phyloP scores from a whole-genome alignment of 768 basidiomycete species.

The Mycena floridula region DNA sequence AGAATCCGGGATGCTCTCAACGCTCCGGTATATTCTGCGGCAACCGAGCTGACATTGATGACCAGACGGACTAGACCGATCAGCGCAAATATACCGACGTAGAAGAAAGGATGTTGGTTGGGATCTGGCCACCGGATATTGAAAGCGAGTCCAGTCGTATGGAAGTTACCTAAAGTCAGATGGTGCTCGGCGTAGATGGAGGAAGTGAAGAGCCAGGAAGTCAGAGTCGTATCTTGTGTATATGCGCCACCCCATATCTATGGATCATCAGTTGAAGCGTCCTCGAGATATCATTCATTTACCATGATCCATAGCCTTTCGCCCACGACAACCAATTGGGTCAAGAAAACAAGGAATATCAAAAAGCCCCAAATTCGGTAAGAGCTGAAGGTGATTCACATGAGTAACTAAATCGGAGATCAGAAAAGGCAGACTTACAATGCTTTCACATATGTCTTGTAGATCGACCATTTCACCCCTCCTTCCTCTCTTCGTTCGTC shows the following conservation, averaged over 20 bases:
- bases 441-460: conserved; percentile 63
- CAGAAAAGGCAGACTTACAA: conserved; percentile 36
- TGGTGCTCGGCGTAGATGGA: conserved; percentile 2
- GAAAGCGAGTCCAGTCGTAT: conserved; percentile 14
- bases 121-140: conserved; percentile 41
- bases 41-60: conserved; percentile 36
- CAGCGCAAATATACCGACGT: conserved; percentile 58
- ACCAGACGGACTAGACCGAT: conserved; percentile 49
- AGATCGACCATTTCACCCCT: conserved; percentile 73
- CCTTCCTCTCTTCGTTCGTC: conserved; percentile 80
- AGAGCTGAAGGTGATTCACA: conserved; percentile 31
- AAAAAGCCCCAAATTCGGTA: conserved; percentile 65
- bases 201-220: too few relatives aligned
- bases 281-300: not conserved
- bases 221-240: conserved; percentile 18
- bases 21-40: conserved; percentile 59
- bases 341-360: conserved; percentile 37
- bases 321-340: conserved; percentile 45
- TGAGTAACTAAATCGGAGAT: not conserved
- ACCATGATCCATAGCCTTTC: conserved; percentile 80
- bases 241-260: conserved; percentile 70
- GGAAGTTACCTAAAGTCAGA: not conserved
- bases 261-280: not conserved
- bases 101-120: conserved; percentile 60
- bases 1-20: conserved; percentile 39